Evolutionary conservation across 495 filamentous ascomycete species (phyloP), one percentile per base, ranked within the genome.

Genomic region (Evernia prunastri): DNA sequence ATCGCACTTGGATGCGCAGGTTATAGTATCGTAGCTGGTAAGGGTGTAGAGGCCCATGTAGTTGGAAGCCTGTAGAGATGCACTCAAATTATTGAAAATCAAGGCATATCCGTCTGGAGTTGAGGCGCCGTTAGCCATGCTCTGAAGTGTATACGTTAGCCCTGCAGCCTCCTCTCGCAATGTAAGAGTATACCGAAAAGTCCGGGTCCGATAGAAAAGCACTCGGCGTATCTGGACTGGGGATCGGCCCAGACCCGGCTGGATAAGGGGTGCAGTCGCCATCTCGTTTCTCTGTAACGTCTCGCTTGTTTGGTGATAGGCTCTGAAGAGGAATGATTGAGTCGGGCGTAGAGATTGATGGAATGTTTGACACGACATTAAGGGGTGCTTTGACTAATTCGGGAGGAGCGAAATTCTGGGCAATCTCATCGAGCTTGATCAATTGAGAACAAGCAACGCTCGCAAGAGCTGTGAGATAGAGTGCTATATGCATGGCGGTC

Each of bases 41-140:
- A n/a, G n/a, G n/a, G n/a, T n/a, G n/a, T n/a, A n/a, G n/a, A n/a
- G 75, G 7, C 78, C 76, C 25, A 80, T 68, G 68, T 81, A 82
- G 23, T 68, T 70, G 31, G 72, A 72, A 6, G 71, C 75, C 36
- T 67, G 65, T 42, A 64, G 70, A 11, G 75, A 72, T 8, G 63
- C 77, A 15, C 77, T 64, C 8, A 77, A 59, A 58, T 77, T 72
- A 0, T 39, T 57, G 68, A 79, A 82, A 17, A 37, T 12, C 12
- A 12, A 37, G 36, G 36, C 12, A 37, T 37, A 37, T 37, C 36
- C 36, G 36, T 37, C 36, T 12, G 36, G 36, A 12, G 36, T 37
- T 37, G 36, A 12, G 36, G 36, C 36, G 36, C 12, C 12, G 36
- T 37, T 37, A 12, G 36, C 36, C 36, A 37, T 6, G 36, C 6